Evolutionary conservation across 306 rosid species (phyloP).

Genomic region (Casuarina cunninghamiana): DNA sequence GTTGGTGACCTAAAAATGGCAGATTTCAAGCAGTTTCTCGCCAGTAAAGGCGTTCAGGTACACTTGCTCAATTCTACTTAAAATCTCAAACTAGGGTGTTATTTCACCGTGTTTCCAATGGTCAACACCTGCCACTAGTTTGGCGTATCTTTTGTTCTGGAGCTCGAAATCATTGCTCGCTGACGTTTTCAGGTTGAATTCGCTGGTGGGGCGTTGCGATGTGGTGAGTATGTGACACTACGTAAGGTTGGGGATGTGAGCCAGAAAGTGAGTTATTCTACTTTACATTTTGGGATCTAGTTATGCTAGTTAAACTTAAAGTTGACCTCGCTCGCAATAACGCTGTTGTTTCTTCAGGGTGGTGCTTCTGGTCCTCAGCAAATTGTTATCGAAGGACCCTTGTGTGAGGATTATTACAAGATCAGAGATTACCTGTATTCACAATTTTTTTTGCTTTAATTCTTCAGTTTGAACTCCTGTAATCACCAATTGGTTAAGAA

Average conservation of each 20-base stretch:
- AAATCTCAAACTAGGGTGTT: background rate
- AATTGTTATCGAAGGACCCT: slow-evolving; percentile 86
- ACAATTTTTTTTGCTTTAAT: slow-evolving; percentile 78
- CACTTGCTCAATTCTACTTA: slow-evolving; percentile 16
- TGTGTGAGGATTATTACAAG: slow-evolving; percentile 85
- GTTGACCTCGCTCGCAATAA: slow-evolving; percentile 7
- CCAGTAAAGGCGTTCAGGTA: slow-evolving; percentile 90
- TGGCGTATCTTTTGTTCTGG: slow-evolving; percentile 13
- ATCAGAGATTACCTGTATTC: slow-evolving; percentile 78
- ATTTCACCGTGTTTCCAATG: background rate
- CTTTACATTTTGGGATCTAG: slow-evolving; percentile 10
- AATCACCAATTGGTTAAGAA: background rate
- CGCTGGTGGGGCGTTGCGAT: slow-evolving; percentile 83
- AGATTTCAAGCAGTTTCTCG: slow-evolving; percentile 90
- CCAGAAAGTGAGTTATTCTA: slow-evolving; percentile 67
- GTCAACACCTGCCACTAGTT: slow-evolving; percentile 2
- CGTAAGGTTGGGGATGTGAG: slow-evolving; percentile 89
- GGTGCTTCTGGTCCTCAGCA: slow-evolving; percentile 89
- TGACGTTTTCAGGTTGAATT: slow-evolving; percentile 67
- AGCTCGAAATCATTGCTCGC: slow-evolving; percentile 16
- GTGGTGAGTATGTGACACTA: slow-evolving; percentile 86
- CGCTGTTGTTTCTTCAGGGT: slow-evolving; percentile 45
- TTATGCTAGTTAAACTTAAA: slow-evolving; percentile 15
- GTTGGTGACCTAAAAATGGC: slow-evolving; percentile 94
- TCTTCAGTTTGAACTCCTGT: slow-evolving; percentile 10